A percentile compares a stretch with the other conserved stretches of the same genome.
phyloP scores from a whole-genome alignment of 2,329 filamentous ascomycete species.

The Nemania sp. region DNA sequence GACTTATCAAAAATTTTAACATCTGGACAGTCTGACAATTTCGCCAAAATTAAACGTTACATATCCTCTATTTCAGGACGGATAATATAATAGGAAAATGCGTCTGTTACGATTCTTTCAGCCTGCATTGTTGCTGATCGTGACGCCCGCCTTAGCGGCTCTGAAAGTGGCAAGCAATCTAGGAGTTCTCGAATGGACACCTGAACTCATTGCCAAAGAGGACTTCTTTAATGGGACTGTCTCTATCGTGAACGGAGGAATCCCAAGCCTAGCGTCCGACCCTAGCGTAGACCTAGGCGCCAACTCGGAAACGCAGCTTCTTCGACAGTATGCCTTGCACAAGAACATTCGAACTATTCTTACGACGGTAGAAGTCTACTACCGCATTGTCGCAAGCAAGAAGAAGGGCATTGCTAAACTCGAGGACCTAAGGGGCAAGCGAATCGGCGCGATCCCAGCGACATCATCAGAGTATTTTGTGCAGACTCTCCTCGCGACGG shows the following conservation, averaged over 20 bases:
- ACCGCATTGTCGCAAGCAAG: slow-evolving; percentile 40
- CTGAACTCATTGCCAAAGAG: slow-evolving; percentile 30
- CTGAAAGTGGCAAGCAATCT: slow-evolving; percentile 31
- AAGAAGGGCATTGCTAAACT: slow-evolving; percentile 33
- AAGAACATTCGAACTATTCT: slow-evolving; percentile 39
- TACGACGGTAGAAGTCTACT: slow-evolving; percentile 40
- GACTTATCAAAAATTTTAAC: no score
- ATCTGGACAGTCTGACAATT: no score
- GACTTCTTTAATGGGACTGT: slow-evolving; percentile 29
- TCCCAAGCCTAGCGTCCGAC: slow-evolving; percentile 36
- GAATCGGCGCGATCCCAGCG: slow-evolving; percentile 37
- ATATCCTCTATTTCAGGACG: not conserved
- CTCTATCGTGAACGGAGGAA: slow-evolving; percentile 38
- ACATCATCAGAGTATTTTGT: slow-evolving; percentile 43
- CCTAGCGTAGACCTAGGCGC: slow-evolving; percentile 38
- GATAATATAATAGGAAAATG: slow-evolving; percentile 8
- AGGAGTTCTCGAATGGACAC: slow-evolving; percentile 31
- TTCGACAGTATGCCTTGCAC: slow-evolving; percentile 38
- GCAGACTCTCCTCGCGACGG: slow-evolving; percentile 35
- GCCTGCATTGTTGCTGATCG: not conserved
- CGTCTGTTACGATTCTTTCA: not conserved
- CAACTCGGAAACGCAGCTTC: slow-evolving; percentile 43
- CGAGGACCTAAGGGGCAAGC: slow-evolving; percentile 39
- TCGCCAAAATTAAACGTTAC: not conserved
- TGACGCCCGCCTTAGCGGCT: not conserved